A percentile compares a stretch with the other conserved stretches of the same genome.
phyloP scores from a whole-genome alignment of 208 protist genomes.

The Trichomonas gallinae region DNA sequence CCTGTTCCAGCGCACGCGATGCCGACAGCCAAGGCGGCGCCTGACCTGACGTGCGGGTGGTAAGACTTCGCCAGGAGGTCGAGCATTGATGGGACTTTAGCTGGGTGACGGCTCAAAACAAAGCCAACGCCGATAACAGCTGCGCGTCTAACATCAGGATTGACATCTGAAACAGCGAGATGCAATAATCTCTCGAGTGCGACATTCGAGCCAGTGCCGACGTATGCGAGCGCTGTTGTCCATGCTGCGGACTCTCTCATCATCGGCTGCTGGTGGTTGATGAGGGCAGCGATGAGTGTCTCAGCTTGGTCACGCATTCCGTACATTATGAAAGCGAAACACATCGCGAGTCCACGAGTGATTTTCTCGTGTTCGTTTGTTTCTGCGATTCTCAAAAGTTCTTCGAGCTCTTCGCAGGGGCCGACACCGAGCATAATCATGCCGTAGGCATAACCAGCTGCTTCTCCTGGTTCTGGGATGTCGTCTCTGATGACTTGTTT shows the following conservation, averaged over 20 bases:
- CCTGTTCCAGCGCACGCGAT: slow-evolving; percentile 77
- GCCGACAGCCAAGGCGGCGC: slow-evolving; percentile 84
- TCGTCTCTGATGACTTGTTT: background rate
- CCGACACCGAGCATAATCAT: slow-evolving; percentile 10
- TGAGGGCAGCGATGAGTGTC: slow-evolving; percentile 65
- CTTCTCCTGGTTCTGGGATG: background rate
- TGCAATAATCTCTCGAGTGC: slow-evolving; percentile 81
- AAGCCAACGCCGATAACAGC: slow-evolving; percentile 93
- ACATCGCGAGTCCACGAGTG: slow-evolving; percentile 85
- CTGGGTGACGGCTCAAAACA: slow-evolving; percentile 56
- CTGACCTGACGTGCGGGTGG: slow-evolving; percentile 94
- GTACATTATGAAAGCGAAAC: slow-evolving; percentile 81
- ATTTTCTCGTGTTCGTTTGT: slow-evolving; percentile 98
- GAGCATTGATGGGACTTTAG: slow-evolving; percentile 61
- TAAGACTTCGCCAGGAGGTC: slow-evolving; percentile 58
- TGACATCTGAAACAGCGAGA: slow-evolving; percentile 87
- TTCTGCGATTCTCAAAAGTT: slow-evolving; percentile 45
- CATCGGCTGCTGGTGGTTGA: slow-evolving; percentile 22
- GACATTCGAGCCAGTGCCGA: slow-evolving; percentile 63
- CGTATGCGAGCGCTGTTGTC: slow-evolving; percentile 85
- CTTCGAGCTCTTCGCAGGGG: background rate
- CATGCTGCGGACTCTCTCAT: slow-evolving; percentile 72
- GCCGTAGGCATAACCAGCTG: background rate
- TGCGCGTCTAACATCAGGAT: slow-evolving; percentile 89
- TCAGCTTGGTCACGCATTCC: slow-evolving; percentile 81